Base-by-base conservation (phyloP, 139 green algal species). In the Tetradesmus obliquus region DNA sequence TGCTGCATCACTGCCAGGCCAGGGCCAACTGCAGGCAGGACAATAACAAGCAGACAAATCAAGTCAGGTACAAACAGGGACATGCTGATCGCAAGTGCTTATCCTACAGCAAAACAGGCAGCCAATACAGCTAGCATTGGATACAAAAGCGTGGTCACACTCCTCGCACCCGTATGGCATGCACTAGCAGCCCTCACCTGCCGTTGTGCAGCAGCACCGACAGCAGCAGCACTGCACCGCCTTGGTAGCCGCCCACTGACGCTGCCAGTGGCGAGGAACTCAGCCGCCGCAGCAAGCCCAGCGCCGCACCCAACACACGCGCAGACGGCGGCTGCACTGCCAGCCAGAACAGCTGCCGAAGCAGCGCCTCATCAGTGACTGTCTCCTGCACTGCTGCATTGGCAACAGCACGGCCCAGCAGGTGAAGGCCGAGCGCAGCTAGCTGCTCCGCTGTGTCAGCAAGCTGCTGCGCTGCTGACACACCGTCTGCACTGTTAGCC, bases 211-310 rank as follows among this genome's bases (percentile, higher is more conserved):
- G 93, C 54, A 99, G 93, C 53, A 97, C 83, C 3, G 94, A 83
- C 53, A 99, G 94, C 12, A 99, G 93, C 89, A 95, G 97, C n/a
- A 99, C 72, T 0, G 93, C 91, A 6, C 97, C 97, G 19, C 94
- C 97, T 24, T 97, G 84, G 88, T 92, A 93, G 3, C 93, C 93
- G 22, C 62, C 92, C 85, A 94, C 92, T 1, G 74, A 6, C 4
- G 92, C 88, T 53, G 88, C 93, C 5, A 92, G 90, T 3, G 45
- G 72, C 60, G n/a, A 82, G 54, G 12, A 89, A 6, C 93, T 91
- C 79, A 98, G 86, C 5, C 93, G 91, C 13, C 93, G 87, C 90
- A 98, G 91, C 93, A 98, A 92, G 9, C 91, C 91, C 89, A 98
- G 93, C 4, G 95, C 93, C 45, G 93, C 84, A 72, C 90, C 58